Conservation (phyloP, 1,139 yeast species). For the Yamadazyma trypodendri region DNA sequence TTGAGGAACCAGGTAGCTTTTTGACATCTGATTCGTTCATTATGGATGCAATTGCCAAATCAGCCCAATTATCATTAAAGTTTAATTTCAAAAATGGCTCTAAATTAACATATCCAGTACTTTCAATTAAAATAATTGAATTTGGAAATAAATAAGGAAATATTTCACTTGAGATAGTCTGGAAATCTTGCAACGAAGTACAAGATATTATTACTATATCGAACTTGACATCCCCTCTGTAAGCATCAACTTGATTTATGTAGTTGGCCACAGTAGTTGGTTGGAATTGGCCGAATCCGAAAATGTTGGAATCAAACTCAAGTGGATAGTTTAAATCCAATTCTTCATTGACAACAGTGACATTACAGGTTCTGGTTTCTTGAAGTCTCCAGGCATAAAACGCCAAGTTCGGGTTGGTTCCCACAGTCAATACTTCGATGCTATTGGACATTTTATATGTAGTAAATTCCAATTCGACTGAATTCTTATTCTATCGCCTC, state of each 20-base stretch:
- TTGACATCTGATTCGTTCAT: conserved; percentile 67
- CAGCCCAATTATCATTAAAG: conserved; percentile 25
- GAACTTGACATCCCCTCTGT: conserved; percentile 17
- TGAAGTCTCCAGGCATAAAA: conserved; percentile 52
- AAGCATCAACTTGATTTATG: conserved; percentile 18
- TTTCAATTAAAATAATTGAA: conserved; percentile 60
- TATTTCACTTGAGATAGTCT: conserved; percentile 26
- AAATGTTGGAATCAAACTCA: conserved; percentile 18
- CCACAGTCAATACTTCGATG: conserved; percentile 21
- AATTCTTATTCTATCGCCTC: too few relatives aligned
- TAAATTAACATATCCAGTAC: conserved; percentile 67
- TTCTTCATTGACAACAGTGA: conserved; percentile 33
- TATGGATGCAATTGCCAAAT: conserved; percentile 51
- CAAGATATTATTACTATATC: conserved; percentile 40
- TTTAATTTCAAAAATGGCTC: conserved; percentile 60
- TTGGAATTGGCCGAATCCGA: conserved; percentile 20
- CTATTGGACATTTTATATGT: conserved; percentile 1
- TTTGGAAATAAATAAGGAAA: conserved; percentile 26
- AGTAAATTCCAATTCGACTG: too few relatives aligned
- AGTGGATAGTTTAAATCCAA: conserved; percentile 16
- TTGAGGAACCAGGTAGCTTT: conserved; percentile 18
- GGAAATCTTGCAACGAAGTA: conserved; percentile 44
- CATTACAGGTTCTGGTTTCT: conserved; percentile 33
- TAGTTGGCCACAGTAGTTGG: conserved; percentile 23
- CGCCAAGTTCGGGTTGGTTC: conserved; percentile 48